Percentiles rank a stretch among this genome's conserved stretches.
Conservation (phyloP, 495 filamentous ascomycete genomes). For the Penicilliopsis zonata region DNA sequence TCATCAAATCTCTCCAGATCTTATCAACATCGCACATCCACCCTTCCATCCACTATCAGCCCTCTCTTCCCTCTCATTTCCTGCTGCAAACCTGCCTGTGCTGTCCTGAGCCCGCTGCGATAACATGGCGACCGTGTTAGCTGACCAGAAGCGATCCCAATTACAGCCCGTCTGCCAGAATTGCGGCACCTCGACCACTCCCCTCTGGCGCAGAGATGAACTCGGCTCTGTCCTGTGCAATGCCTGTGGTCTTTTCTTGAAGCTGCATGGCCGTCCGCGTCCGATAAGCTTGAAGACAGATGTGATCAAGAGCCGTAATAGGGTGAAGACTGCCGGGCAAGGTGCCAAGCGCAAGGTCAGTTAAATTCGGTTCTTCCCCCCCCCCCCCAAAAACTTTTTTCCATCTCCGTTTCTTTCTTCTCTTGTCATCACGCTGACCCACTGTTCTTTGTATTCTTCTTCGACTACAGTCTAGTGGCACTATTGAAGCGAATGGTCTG, state of each 20-base stretch:
- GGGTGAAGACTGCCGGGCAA: constrained; percentile 84
- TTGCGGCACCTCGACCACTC: constrained; percentile 89
- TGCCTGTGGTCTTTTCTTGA: constrained; percentile 93
- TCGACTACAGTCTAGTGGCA: constrained; percentile 36
- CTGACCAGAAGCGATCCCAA: constrained; percentile 45
- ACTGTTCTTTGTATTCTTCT: too few relatives aligned
- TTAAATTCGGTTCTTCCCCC: too few relatives aligned
- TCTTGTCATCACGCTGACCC: constrained; percentile 4
- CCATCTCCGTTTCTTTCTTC: constrained; percentile 1
- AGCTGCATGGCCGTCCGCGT: constrained; percentile 84
- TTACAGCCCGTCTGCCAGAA: constrained; percentile 95
- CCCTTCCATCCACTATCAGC: constrained; percentile 17
- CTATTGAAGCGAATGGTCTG: constrained; percentile 46
- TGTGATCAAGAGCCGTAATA: constrained; percentile 98
- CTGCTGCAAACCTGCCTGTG: constrained; percentile 8
- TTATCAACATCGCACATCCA: constrained; percentile 30
- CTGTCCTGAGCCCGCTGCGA: constrained; percentile 1
- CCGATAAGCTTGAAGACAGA: constrained; percentile 97
- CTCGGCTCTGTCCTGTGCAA: constrained; percentile 96
- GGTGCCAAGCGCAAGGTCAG: constrained; percentile 82
- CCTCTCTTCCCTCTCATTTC: constrained; percentile 9
- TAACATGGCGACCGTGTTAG: constrained; percentile 44
- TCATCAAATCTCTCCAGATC: constrained; percentile 39
- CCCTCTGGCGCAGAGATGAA: constrained; percentile 95
- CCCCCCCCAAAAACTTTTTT: constrained; percentile 17